Conservation (phyloP, 1,139 yeast species). For the Schwanniomyces etchellsii region DNA sequence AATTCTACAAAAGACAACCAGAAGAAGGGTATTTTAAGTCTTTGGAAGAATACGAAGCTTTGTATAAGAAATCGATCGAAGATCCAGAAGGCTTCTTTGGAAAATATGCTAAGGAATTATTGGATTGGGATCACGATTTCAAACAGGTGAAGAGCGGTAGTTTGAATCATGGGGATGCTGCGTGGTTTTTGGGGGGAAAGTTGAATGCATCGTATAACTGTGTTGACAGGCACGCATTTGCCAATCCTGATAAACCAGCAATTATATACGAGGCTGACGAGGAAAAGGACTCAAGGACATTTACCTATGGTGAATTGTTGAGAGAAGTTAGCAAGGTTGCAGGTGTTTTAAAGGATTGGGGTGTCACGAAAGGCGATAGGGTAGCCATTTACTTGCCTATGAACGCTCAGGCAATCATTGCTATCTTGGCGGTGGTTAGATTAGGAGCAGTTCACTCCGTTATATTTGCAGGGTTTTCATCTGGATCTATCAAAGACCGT, state of each 20-base stretch:
- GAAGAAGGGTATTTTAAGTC: slow-evolving; percentile 40
- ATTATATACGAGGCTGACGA: slow-evolving; percentile 94
- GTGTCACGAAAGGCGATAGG: slow-evolving; percentile 88
- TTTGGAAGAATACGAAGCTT: slow-evolving; percentile 64
- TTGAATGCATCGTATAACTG: slow-evolving; percentile 92
- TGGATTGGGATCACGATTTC: slow-evolving; percentile 85
- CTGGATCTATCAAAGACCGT: slow-evolving; percentile 90
- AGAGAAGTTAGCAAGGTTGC: slow-evolving; percentile 87
- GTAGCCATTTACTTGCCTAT: slow-evolving; percentile 96
- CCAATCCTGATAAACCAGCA: slow-evolving; percentile 83
- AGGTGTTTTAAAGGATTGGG: slow-evolving; percentile 81
- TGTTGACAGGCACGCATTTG: slow-evolving; percentile 92
- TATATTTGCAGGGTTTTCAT: slow-evolving; percentile 93
- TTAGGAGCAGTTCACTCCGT: slow-evolving; percentile 96
- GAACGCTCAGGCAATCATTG: slow-evolving; percentile 92
- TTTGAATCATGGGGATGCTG: slow-evolving; percentile 71
- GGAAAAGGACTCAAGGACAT: slow-evolving; percentile 62
- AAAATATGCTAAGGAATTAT: slow-evolving; percentile 68
- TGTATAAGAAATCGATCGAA: slow-evolving; percentile 72
- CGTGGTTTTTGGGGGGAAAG: slow-evolving; percentile 94
- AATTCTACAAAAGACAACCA: slow-evolving; percentile 72
- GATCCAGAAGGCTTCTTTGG: slow-evolving; percentile 87
- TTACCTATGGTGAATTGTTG: slow-evolving; percentile 84
- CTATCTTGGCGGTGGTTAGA: slow-evolving; percentile 92
- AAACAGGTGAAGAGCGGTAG: slow-evolving; percentile 68